Evolutionary conservation across 2,329 filamentous ascomycete species (phyloP), one percentile per base, ranked within the genome.

Genomic region (Aspergillus glaucus): DNA sequence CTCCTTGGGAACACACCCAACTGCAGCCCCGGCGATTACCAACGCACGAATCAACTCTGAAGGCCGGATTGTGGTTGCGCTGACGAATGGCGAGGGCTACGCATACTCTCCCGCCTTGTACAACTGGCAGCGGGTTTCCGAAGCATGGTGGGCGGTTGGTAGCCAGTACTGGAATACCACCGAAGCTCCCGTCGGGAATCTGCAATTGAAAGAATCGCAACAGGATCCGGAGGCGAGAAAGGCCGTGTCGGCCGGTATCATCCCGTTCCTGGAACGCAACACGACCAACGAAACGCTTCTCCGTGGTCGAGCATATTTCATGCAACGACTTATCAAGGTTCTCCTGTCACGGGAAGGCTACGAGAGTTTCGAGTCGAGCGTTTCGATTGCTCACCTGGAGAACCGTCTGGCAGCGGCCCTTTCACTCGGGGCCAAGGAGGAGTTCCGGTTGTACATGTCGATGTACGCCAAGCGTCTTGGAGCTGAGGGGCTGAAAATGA

Each of bases 91-190:
- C 17, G 92, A 98, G 60, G 93, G 93, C 1, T 98, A 90, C 69
- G 85, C 85, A 46, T 98, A 98, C 69, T 88, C 88, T 1, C 81
- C 86, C 0, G 78, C 79, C 15, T 87, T 98, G 85, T 92, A 84
- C 67, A 81, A 84, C 6, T 98, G 93, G 93, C 92, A 97, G 68
- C 84, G 91, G 8, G 77, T 98, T n/a, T 95, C 90, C 2, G 94
- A 98, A 65, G 81, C 88, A 2, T 98, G 93, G 93, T 98, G 93
- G 90, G 92, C 92, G 0, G 90, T 97, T 0, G 91, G 91, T 15
- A 95, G 88, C 58, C 93, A 98, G 65, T 98, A 98, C 67, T 98
- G 93, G 94, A 97, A 98, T 68, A 94, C 90, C 1, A 95, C 90
- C 46, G 93, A 96, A 62, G 90, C 89, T 1, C 90, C 90, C 0